These are phyloP conservation scores for Saccharum hybrid DNA, from an alignment of 202 grass and related monocot genomes.

Conservation along the genomic window DNA sequence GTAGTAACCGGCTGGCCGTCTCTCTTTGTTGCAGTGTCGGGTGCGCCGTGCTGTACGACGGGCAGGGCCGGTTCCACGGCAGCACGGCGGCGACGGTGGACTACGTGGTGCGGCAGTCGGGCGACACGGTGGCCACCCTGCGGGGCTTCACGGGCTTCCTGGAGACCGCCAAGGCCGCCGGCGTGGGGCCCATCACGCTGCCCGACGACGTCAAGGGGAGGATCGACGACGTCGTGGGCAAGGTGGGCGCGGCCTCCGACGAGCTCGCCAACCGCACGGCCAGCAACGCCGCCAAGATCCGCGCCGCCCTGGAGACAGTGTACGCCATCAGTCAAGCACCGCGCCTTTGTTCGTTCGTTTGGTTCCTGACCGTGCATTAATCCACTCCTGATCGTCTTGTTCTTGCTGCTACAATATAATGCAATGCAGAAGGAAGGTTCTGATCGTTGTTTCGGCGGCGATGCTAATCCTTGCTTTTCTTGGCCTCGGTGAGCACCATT, in stretches of 20 bases:
- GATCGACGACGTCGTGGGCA: conserved; percentile 66
- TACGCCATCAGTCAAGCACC: conserved; percentile 13
- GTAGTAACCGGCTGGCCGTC: neutral
- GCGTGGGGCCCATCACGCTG: conserved; percentile 56
- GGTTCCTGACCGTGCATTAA: neutral
- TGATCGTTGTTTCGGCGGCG: conserved; percentile 57
- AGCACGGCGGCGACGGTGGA: conserved; percentile 69
- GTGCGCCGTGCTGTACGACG: conserved; percentile 70
- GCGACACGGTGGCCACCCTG: conserved; percentile 66
- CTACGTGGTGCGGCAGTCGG: conserved; percentile 59
- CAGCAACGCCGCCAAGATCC: conserved; percentile 71
- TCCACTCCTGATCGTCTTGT: neutral
- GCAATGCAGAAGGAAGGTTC: conserved; percentile 59
- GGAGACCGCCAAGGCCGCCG: conserved; percentile 49
- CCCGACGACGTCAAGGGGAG: conserved; percentile 46
- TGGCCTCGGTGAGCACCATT: conserved; percentile 60
- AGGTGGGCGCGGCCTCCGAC: conserved; percentile 47
- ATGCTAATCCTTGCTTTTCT: conserved; percentile 61
- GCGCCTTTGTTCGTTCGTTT: neutral
- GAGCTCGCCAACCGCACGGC: conserved; percentile 64
- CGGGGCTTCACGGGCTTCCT: conserved; percentile 52
- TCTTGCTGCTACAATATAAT: neutral
- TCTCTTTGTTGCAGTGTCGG: conserved; percentile 44
- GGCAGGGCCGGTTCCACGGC: conserved; percentile 66
- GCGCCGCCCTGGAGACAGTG: conserved; percentile 58